phyloP scores from a whole-genome alignment of 768 basidiomycete genomes.

The Mycena crocata region DNA sequence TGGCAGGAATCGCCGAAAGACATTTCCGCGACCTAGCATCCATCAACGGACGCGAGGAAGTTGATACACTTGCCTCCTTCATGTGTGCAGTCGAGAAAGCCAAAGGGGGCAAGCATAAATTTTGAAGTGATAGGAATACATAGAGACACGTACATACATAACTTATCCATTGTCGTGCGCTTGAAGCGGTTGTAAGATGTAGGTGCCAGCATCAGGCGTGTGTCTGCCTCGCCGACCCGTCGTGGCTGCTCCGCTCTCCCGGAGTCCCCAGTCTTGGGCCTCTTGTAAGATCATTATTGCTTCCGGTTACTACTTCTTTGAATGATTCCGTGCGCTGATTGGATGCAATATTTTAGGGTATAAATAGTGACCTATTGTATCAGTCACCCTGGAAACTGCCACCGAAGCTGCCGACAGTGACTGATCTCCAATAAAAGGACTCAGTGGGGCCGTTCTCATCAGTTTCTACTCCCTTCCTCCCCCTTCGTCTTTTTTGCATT shows the following conservation, averaged over 20 bases:
- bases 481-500: constrained; percentile 41
- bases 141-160: no score
- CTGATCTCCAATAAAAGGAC: constrained; percentile 34
- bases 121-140: constrained; percentile 9
- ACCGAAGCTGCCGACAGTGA: neutral
- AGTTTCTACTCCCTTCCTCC: constrained; percentile 38
- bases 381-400: constrained; percentile 11
- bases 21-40: constrained; percentile 75
- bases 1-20: constrained; percentile 77
- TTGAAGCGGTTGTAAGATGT: no score
- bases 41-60: constrained; percentile 71
- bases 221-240: no score
- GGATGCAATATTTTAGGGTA: neutral
- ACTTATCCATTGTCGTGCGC: no score
- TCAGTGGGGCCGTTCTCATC: constrained; percentile 10
- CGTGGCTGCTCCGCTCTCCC: neutral
- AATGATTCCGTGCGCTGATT: constrained; percentile 18
- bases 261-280: neutral
- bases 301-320: neutral
- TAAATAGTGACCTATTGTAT: neutral
- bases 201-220: no score
- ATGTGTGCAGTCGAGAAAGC: constrained; percentile 80
- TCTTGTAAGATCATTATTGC: neutral
- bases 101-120: constrained; percentile 49
- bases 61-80: constrained; percentile 84